Conservation (phyloP, 257 asterid genomes). For the Linaria vulgaris region DNA sequence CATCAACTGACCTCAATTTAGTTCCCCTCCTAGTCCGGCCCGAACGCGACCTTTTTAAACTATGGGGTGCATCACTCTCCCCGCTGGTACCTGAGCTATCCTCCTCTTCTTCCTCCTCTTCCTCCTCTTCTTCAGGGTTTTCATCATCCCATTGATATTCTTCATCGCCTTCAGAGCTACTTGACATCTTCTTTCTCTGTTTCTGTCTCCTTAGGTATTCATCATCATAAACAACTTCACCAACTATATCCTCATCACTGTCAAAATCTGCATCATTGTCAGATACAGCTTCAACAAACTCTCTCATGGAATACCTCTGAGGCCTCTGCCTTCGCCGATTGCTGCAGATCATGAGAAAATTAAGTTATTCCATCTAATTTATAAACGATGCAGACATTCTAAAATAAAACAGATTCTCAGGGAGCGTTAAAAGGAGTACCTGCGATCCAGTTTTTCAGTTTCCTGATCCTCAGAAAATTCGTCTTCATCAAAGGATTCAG, state of each 20-base stretch:
- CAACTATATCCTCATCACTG: conserved; percentile 91
- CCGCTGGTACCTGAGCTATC: conserved; percentile 60
- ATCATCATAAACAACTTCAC: conserved; percentile 92
- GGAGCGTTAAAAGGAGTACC: conserved; percentile 41
- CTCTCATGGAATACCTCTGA: conserved; percentile 66
- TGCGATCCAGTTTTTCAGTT: conserved; percentile 57
- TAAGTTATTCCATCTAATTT: conserved; percentile 14
- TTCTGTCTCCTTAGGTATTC: conserved; percentile 70
- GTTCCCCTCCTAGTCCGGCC: conserved; percentile 76
- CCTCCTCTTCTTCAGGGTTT: conserved; percentile 78
- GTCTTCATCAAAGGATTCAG: conserved; percentile 58
- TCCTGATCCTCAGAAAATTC: conserved; percentile 50
- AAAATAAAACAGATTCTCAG: not conserved
- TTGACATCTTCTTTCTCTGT: conserved; percentile 58
- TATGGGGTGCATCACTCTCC: conserved; percentile 55
- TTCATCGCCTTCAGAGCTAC: conserved; percentile 93
- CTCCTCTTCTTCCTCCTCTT: conserved; percentile 83
- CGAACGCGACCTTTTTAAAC: conserved; percentile 35
- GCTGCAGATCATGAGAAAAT: conserved; percentile 37
- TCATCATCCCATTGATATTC: conserved; percentile 81
- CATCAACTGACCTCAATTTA: conserved; percentile 61
- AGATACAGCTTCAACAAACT: conserved; percentile 68
- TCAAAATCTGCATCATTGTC: conserved; percentile 78
- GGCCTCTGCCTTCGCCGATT: conserved; percentile 85
- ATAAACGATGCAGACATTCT: not conserved